Evolutionary conservation across 768 basidiomycete genomes (phyloP).

Genomic region (Lactifluus piperatus): DNA sequence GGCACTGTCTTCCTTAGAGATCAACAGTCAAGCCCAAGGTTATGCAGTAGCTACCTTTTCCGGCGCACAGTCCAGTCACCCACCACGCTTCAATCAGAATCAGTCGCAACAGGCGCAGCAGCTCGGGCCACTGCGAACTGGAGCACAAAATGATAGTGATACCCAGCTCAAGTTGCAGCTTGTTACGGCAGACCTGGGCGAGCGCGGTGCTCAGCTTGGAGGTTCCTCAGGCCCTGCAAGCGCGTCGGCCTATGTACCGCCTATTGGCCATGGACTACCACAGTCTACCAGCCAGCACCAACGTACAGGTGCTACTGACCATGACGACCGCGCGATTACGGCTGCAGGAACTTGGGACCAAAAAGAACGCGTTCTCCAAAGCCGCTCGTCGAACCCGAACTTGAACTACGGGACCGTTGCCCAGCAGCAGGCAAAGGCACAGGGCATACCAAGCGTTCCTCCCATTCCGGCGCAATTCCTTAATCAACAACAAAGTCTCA

Average conservation of each 20-base stretch:
- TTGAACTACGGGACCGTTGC: slow-evolving; percentile 46
- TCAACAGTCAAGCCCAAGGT: slow-evolving; percentile 33
- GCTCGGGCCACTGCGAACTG: slow-evolving; percentile 34
- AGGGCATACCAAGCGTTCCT: slow-evolving; percentile 54
- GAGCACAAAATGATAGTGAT: slow-evolving; percentile 31
- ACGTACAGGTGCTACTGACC: slow-evolving; percentile 22
- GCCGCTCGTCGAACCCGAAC: slow-evolving; percentile 61
- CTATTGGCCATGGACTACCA: slow-evolving; percentile 33
- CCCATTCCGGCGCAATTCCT: slow-evolving; percentile 67
- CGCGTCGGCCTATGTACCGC: slow-evolving; percentile 38
- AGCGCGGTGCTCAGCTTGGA: slow-evolving; percentile 45
- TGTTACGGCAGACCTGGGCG: slow-evolving; percentile 56
- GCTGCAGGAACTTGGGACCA: slow-evolving; percentile 51
- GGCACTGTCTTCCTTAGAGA: slow-evolving; percentile 61
- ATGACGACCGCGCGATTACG: slow-evolving; percentile 31
- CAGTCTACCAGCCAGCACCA: slow-evolving; percentile 27
- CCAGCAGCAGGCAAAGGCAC: slow-evolving; percentile 26
- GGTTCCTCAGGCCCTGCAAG: slow-evolving; percentile 40
- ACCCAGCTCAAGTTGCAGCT: slow-evolving; percentile 45
- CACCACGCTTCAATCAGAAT: slow-evolving; percentile 54
- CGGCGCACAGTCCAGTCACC: slow-evolving; percentile 47
- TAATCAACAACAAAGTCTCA: slow-evolving; percentile 34
- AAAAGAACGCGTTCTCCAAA: slow-evolving; percentile 48
- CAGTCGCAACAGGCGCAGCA: slow-evolving; percentile 38
- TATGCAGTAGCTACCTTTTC: slow-evolving; percentile 25